phyloP scores from a whole-genome alignment of 2,329 filamentous ascomycete genomes.

The Epichloe amarillans region DNA sequence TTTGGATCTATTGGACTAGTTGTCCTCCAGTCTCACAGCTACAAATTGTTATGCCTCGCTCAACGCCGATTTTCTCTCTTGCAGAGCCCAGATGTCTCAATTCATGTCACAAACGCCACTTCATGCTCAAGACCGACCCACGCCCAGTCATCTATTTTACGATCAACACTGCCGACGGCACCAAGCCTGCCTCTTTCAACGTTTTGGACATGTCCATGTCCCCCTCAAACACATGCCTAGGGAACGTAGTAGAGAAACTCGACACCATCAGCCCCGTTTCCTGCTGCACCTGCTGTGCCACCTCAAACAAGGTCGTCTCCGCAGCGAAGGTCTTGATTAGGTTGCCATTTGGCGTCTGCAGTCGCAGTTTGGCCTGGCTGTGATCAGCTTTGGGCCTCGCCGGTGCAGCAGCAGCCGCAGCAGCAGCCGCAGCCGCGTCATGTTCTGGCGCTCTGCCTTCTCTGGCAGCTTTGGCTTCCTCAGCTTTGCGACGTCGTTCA shows the following conservation, averaged over 20 bases:
- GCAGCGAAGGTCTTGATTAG: conserved; percentile 79
- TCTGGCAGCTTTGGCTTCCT: conserved; percentile 72
- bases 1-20: neutral
- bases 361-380: conserved; percentile 65
- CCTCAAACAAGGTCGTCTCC: conserved; percentile 85
- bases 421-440: conserved; percentile 24
- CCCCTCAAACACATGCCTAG: conserved; percentile 63
- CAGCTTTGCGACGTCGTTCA: conserved; percentile 72
- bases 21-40: neutral
- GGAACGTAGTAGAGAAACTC: conserved; percentile 78
- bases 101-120: neutral
- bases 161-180: conserved; percentile 82
- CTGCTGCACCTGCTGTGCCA: conserved; percentile 60
- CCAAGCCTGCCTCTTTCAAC: conserved; percentile 78
- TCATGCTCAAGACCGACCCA: neutral
- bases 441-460: conserved; percentile 51
- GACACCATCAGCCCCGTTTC: conserved; percentile 59
- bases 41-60: no score
- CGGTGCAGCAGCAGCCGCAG: conserved; percentile 24
- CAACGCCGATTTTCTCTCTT: neutral
- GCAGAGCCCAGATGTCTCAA: neutral
- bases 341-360: conserved; percentile 63
- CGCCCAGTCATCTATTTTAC: conserved; percentile 35
- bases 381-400: conserved; percentile 57
- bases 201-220: conserved; percentile 72